Base-by-base conservation (phyloP, 2,329 filamentous ascomycete species). In the Alternaria triticina region DNA sequence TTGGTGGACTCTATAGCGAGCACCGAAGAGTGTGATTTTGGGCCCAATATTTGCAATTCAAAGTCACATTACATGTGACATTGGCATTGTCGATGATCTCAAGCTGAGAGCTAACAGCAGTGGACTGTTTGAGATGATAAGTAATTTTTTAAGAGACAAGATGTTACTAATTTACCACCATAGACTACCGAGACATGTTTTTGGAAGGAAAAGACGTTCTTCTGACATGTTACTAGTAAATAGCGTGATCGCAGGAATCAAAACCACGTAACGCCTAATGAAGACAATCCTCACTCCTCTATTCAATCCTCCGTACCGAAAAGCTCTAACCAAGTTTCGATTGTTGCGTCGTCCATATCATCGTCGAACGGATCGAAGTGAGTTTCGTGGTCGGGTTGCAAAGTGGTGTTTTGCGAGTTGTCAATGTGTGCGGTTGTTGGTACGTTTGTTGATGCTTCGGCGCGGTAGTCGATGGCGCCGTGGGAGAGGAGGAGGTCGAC, bases 191-290 rank as follows among this genome's bases (percentile, higher is more conserved):
- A 36, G 3, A 36, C 1, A 36, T 9, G 13, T 9, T 36, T 4
- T n/a, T 2, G 30, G n/a, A 36, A 4, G 30, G 9, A 36, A 36
- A 2, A 3, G 3, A 36, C 13, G 30, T 8, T 30, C 28, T 30
- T 30, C 28, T 12, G 28, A 30, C 28, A 30, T 33, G 30, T 8
- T 36, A 2, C 6, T 36, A 36, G 33, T n/a, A 1, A 40, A 40
- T 0, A n/a, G 4, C 4, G 33, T n/a, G 33, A 5, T 40, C 3
- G 3, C 4, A 3, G 4, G 2, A n/a, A 0, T 9, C 33, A 0
- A 40, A 6, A 4, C 1, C 0, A 40, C 5, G 6, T 3, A 40
- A 40, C n/a, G 36, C 36, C 2, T 17, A 2, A 40, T 3, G 0
- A 6, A 17, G 17, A 10, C n/a, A 40, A 4, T 17, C 36, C 3